phyloP scores from a whole-genome alignment of 2,329 filamentous ascomycete genomes.

The Penicillium polonicum region DNA sequence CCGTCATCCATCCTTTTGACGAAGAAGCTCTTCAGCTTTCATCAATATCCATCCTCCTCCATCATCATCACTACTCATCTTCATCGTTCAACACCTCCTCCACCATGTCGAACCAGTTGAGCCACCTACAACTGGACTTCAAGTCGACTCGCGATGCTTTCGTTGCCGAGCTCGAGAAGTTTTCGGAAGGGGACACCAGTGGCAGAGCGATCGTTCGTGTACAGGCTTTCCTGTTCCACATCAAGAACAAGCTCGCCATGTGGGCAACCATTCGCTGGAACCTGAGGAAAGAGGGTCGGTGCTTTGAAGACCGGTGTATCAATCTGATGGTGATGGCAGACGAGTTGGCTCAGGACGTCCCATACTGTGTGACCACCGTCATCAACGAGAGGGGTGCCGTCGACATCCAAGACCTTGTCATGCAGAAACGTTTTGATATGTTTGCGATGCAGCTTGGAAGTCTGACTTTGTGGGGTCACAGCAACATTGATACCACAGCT shows the following conservation, averaged over 20 bases:
- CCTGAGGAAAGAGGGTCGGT: neutral
- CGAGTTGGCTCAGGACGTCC: neutral
- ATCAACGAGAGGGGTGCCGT: neutral
- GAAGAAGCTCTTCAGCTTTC: neutral
- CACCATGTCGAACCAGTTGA: too few species aligned
- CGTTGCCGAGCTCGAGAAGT: neutral
- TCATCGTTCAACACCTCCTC: neutral
- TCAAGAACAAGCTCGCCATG: neutral
- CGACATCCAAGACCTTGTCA: accelerated
- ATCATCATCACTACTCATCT: neutral
- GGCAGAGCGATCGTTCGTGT: neutral
- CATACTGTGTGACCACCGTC: neutral
- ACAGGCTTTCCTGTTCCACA: neutral
- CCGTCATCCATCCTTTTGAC: neutral
- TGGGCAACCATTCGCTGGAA: neutral
- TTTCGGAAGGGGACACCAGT: neutral
- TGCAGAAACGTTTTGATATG: neutral
- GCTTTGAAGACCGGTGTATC: neutral
- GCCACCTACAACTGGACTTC: neutral
- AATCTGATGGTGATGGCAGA: neutral
- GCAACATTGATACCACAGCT: neutral
- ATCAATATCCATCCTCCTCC: neutral
- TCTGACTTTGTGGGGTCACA: neutral
- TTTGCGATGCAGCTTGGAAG: neutral
- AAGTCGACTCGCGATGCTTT: neutral